These are phyloP conservation scores for Vitis cinerea DNA, from an alignment of 164 flowering plant genomes.

Conservation along the genomic window DNA sequence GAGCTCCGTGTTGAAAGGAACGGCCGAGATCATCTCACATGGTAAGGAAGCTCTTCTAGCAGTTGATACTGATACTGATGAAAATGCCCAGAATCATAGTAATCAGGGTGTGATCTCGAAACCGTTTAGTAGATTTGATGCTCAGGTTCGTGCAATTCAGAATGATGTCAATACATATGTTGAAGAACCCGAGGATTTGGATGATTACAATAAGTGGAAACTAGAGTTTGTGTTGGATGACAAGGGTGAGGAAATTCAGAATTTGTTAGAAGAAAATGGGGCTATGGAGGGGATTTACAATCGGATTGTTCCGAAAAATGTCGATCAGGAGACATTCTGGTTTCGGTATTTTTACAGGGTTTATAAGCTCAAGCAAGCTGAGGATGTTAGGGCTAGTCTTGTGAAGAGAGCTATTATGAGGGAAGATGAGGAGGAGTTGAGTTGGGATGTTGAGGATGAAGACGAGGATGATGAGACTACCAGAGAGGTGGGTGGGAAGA, in stretches of 20 bases:
- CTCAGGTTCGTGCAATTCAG: conserved; percentile 41
- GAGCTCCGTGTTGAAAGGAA: conserved; percentile 39
- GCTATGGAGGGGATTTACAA: conserved; percentile 44
- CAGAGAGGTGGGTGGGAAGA: neutral
- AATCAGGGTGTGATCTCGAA: conserved; percentile 20
- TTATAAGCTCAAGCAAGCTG: conserved; percentile 63
- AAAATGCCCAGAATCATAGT: neutral
- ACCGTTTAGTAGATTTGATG: conserved; percentile 46
- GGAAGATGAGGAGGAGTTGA: conserved; percentile 76
- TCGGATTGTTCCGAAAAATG: conserved; percentile 57
- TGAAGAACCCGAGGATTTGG: conserved; percentile 70
- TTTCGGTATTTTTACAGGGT: conserved; percentile 64
- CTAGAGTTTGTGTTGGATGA: conserved; percentile 58
- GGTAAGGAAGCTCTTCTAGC: conserved; percentile 43
- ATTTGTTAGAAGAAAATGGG: conserved; percentile 49
- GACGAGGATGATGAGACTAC: conserved; percentile 23
- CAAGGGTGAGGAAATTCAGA: conserved; percentile 54
- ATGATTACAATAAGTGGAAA: conserved; percentile 64
- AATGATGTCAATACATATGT: conserved; percentile 43
- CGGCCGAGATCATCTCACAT: conserved; percentile 51
- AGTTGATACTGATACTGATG: conserved; percentile 10
- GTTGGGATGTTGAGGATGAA: conserved; percentile 86
- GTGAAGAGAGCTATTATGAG: conserved; percentile 66
- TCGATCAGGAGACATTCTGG: conserved; percentile 74
- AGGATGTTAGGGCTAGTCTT: conserved; percentile 65